Conservation (phyloP, 306 rosid genomes). For the Mimosa bimucronata region DNA sequence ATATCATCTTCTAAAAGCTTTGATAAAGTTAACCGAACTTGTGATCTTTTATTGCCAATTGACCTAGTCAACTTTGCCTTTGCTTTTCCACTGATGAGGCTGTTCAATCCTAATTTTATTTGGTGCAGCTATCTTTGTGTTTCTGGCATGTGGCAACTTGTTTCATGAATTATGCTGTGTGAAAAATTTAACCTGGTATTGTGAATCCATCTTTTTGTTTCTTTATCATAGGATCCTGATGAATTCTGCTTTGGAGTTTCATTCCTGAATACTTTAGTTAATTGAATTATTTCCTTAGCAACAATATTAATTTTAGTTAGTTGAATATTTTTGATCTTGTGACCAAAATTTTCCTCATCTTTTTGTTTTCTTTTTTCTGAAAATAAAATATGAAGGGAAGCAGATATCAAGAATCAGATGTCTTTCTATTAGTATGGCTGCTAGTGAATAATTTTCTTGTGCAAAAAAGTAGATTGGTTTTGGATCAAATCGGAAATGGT, state of each 20-base stretch:
- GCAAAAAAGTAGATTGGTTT: not conserved
- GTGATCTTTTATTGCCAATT: slow-evolving; percentile 43
- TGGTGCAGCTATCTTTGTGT: not conserved
- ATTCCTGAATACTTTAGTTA: not conserved
- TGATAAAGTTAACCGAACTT: slow-evolving; percentile 42
- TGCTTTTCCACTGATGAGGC: slow-evolving; percentile 18
- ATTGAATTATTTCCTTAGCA: not conserved
- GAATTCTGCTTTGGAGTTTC: not conserved
- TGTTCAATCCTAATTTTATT: slow-evolving; percentile 30
- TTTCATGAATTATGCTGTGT: not conserved
- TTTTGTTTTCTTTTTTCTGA: not conserved
- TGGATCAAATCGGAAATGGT: not conserved
- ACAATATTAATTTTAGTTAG: not conserved
- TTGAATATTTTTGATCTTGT: not conserved
- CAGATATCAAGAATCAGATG: slow-evolving; percentile 1
- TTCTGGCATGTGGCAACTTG: not conserved
- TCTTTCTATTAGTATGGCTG: not conserved
- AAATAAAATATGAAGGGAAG: not conserved
- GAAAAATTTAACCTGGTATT: not conserved
- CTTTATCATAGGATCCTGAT: not conserved
- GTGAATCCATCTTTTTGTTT: not conserved
- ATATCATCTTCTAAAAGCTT: slow-evolving; percentile 32
- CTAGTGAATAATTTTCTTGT: not conserved
- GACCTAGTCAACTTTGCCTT: slow-evolving; percentile 1
- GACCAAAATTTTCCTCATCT: not conserved